Conservation (phyloP, 2,329 filamentous ascomycete genomes). For the Colletotrichum destructivum region DNA sequence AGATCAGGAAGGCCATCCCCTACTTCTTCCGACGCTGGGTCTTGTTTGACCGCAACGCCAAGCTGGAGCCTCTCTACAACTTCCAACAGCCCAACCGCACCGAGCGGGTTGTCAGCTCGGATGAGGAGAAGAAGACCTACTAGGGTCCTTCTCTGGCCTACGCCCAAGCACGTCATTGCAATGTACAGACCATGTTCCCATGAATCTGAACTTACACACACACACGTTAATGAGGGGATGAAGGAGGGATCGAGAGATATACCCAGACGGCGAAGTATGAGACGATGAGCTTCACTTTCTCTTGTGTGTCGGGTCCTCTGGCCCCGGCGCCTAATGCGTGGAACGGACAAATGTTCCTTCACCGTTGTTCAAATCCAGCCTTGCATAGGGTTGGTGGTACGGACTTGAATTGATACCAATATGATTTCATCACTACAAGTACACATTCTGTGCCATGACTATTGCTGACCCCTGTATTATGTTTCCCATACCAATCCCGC, state of each 20-base stretch:
- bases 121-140: slow-evolving; percentile 39
- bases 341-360: not conserved
- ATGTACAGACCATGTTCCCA: not conserved
- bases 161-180: not conserved
- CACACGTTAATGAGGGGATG: not conserved
- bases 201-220: too few relatives aligned
- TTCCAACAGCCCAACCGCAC: slow-evolving; percentile 47
- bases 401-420: slow-evolving; percentile 8
- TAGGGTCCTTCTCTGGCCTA: not conserved
- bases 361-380: not conserved
- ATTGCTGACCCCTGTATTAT: too few relatives aligned
- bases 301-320: not conserved
- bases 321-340: not conserved
- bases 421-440: not conserved
- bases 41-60: slow-evolving; percentile 49
- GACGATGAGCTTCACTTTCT: slow-evolving; percentile 24
- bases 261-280: slow-evolving; percentile 34
- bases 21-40: slow-evolving; percentile 52
- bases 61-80: slow-evolving; percentile 60
- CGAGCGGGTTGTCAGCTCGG: slow-evolving; percentile 28
- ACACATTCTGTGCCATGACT: not conserved
- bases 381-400: not conserved
- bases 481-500: too few relatives aligned
- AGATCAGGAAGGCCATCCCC: slow-evolving; percentile 52
- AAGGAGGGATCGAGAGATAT: slow-evolving; percentile 14